Evolutionary conservation across 148 eudicot genomes (phyloP), one percentile per base, ranked within the genome.

Genomic region (Vaccinium darrowii): DNA sequence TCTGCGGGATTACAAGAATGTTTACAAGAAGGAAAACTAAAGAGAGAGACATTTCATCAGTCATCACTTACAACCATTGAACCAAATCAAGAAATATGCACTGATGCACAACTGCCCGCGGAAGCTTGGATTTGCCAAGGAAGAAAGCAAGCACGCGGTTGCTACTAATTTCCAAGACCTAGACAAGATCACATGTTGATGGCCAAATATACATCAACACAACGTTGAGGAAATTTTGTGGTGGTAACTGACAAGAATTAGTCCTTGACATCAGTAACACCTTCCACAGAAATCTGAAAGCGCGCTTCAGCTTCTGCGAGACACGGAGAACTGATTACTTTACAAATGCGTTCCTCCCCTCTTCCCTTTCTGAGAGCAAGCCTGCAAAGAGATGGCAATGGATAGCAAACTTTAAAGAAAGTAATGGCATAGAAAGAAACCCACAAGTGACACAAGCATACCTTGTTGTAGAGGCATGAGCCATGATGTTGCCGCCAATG

Each of bases 401-500:
- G n/a, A 52, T 51, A 21, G 47, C 23, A 18, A 67, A 57, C 58
- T n/a, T 63, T 10, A 52, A 30, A 73, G 47, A 51, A 73, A 80
- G 6, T 3, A 80, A 5, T 5, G 50, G 81, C 81, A 36, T 30
- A 14, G 30, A 58, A 39, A 82, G 15, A 76, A 67, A 80, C 56
- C 30, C 23, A 33, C 50, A 23, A 19, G 60, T 11, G 63, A 33
- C 65, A 84, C 57, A 86, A 69, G 76, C 87, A 78, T 60, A 96
- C 99, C 99, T 97, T 14, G 99, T 97, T 43, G 98, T 95, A 65
- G 99, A 92, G 85, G 98, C 99, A 88, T 95, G 98, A 82, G 98
- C 98, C 99, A 97, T 97, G 18, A 95, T 97, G 91, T 97, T 97
- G 62, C 99, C 98, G 84, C 99, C 98, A 80, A 96, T 96, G 54